Conservation (phyloP, 2,329 filamentous ascomycete species). For the Penicillium sp. region DNA sequence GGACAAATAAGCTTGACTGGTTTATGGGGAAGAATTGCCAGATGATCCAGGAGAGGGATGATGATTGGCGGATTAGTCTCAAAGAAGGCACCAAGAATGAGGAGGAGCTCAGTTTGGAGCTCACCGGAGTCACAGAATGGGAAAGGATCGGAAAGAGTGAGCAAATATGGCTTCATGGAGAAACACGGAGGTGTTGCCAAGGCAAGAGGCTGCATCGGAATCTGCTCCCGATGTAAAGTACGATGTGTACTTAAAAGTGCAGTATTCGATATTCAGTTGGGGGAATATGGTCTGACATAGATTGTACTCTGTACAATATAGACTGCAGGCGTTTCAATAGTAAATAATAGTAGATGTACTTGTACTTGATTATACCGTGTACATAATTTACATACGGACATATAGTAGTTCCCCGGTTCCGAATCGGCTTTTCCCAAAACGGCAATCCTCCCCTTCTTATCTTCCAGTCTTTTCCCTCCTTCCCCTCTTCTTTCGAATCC, state of each 20-base stretch:
- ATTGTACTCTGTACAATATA: too few species aligned
- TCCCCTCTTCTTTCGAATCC: constrained; percentile 2
- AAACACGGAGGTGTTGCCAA: neutral
- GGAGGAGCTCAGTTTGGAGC: neutral
- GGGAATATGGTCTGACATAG: too few species aligned
- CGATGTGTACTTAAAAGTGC: too few species aligned
- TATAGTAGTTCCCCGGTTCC: constrained; percentile 10
- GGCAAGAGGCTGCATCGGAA: neutral
- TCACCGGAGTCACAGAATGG: constrained; percentile 30
- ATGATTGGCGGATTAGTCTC: constrained; percentile 1
- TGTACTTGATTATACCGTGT: neutral
- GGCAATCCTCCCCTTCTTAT: constrained; percentile 19
- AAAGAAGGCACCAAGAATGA: neutral
- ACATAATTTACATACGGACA: too few species aligned
- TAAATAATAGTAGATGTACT: too few species aligned
- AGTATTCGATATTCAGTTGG: too few species aligned
- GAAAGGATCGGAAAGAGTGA: constrained; percentile 24
- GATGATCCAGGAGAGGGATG: neutral
- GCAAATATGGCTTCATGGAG: neutral
- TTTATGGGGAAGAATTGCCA: neutral
- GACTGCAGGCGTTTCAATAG: too few species aligned
- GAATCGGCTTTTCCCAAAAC: constrained; percentile 18
- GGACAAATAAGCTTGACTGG: constrained; percentile 2
- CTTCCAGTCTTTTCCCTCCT: constrained; percentile 10
- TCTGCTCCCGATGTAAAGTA: neutral